Conservation (phyloP, 306 rosid genomes). For the Styphnolobium japonicum region DNA sequence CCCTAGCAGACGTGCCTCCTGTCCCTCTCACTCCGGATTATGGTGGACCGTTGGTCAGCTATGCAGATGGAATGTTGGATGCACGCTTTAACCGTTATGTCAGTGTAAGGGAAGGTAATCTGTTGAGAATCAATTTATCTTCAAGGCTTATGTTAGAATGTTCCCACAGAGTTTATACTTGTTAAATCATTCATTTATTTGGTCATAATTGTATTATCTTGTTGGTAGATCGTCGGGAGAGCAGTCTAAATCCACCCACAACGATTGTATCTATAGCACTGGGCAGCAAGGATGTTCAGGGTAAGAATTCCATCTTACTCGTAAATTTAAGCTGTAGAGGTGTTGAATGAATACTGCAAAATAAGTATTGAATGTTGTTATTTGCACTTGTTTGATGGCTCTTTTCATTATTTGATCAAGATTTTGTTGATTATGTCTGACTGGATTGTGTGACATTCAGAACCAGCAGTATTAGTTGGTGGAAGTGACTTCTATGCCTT, state of each 20-base stretch:
- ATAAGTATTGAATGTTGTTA: not conserved
- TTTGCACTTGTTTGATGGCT: slow-evolving; percentile 11
- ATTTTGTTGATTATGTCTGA: slow-evolving; percentile 12
- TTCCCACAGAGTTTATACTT: not conserved
- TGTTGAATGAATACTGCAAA: not conserved
- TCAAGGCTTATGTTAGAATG: not conserved
- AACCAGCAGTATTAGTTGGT: slow-evolving; percentile 64
- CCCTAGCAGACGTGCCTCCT: slow-evolving; percentile 57
- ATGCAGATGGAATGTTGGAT: slow-evolving; percentile 88
- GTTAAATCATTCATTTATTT: not conserved
- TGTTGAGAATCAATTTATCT: not conserved
- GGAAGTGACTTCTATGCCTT: slow-evolving; percentile 94
- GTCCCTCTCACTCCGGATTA: slow-evolving; percentile 77
- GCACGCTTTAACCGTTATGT: slow-evolving; percentile 68
- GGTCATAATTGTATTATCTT: slow-evolving; percentile 6
- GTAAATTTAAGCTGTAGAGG: not conserved
- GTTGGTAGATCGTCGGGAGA: slow-evolving; percentile 69
- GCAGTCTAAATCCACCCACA: slow-evolving; percentile 60
- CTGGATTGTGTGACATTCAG: slow-evolving; percentile 41
- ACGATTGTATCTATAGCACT: slow-evolving; percentile 66
- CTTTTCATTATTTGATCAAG: not conserved
- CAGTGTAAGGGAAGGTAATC: slow-evolving; percentile 78
- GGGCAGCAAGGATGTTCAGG: slow-evolving; percentile 53
- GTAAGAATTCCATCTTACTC: slow-evolving; percentile 42
- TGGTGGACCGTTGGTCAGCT: slow-evolving; percentile 66